Base-by-base conservation (phyloP, 2,329 filamentous ascomycete genomes). In the Fusarium globosum region DNA sequence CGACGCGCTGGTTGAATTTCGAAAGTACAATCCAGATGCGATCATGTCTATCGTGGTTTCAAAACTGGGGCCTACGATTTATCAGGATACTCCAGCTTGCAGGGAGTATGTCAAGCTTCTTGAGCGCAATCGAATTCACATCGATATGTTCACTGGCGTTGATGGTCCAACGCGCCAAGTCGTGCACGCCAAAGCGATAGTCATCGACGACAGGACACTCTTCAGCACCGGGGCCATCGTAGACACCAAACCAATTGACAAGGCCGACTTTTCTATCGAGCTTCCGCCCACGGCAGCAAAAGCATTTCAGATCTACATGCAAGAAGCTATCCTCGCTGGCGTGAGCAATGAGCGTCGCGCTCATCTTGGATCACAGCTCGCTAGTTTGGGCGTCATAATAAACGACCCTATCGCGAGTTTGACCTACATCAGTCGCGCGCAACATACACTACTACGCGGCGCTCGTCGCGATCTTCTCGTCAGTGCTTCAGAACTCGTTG, bases 261-360 rank as follows among this genome's bases (percentile, higher is more conserved):
- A 66, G 20, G 61, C 61, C 8, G 63, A 66, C 8, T 58, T 65
- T 0, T 65, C 61, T 2, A 66, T 65, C 15, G 61, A 65, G 21
- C 61, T 66, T 15, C 42, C 61, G 5, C 30, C 36, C 3, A 9
- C 4, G 0, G 61, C 63, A 11, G 36, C 61, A 2, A 49, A 49
- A 23, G 42, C 36, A 2, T 65, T 65, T 5, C 48, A 16, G 5
- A 2, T 55, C 5, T 66, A 58, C 11, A 49, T 66, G 18, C 23
- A 66, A 28, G 42, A 66, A 21, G 42, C 49, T 0, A 42, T 66
- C 4, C 36, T 49, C 1, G 42, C 13, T 4, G 30, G 42, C 2
- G 23, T 55, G 2, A 39, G 49, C 21, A 46, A 58, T 5, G 49
- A 65, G 15, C 42, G 36, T 1, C 18, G 61, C 11, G 63, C 63